These are phyloP conservation scores for Mrakia hoshinonis DNA, from an alignment of 768 basidiomycete species.

Conservation along the genomic window DNA sequence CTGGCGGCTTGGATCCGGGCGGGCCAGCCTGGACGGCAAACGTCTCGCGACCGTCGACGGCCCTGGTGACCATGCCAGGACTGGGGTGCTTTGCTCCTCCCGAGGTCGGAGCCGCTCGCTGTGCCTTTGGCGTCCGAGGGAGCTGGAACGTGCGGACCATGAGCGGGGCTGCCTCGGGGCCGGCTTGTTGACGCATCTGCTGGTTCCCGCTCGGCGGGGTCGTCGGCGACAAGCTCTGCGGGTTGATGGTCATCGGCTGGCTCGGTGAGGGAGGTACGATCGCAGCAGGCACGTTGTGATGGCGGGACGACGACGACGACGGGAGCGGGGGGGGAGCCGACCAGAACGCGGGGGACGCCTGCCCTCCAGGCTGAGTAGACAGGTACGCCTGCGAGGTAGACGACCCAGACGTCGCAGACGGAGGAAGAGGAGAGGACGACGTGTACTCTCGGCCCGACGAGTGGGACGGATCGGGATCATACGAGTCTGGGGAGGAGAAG, in stretches of 20 bases:
- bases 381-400: background rate
- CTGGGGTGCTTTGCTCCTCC: background rate
- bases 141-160: slow-evolving; percentile 10
- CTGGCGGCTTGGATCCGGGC: background rate
- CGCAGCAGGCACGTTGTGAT: background rate
- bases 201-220: background rate
- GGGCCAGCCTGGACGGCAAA: background rate
- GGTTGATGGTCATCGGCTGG: background rate
- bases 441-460: background rate
- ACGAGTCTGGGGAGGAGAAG: background rate
- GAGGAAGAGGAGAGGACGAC: background rate
- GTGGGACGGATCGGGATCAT: background rate
- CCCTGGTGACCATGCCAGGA: slow-evolving; percentile 1
- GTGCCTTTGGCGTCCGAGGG: background rate
- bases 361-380: background rate
- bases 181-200: background rate
- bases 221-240: background rate
- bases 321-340: background rate
- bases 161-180: background rate
- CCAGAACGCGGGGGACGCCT: background rate
- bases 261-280: background rate
- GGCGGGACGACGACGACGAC: background rate
- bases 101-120: background rate
- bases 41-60: background rate
- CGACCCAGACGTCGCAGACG: background rate